Evolutionary conservation across 2,329 filamentous ascomycete genomes (phyloP).

Genomic region (Catunica adiposa): DNA sequence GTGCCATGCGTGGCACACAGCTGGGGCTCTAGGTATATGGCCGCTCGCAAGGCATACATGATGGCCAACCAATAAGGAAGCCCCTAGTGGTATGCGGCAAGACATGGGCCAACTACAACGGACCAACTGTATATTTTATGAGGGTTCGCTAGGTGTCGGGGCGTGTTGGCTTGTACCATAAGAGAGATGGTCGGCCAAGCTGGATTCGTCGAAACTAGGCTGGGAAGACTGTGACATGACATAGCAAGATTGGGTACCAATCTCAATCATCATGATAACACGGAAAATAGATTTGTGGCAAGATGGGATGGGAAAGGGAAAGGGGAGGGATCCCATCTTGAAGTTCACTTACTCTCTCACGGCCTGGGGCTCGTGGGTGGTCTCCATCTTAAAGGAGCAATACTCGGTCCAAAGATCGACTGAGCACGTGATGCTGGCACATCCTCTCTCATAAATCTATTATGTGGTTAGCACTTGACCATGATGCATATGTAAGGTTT

Average conservation of each 20-base stretch:
- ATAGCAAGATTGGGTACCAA: too few relatives aligned
- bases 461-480: background rate
- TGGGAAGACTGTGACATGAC: constrained; percentile 25
- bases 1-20: background rate
- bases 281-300: background rate
- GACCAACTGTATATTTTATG: too few relatives aligned
- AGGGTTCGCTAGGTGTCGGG: too few relatives aligned
- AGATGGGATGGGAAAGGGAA: constrained; percentile 19
- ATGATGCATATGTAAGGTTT: background rate
- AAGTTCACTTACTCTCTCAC: constrained; percentile 96
- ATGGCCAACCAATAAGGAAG: background rate
- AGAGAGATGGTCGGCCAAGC: constrained; percentile 20
- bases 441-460: constrained; percentile 90
- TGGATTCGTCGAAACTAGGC: constrained; percentile 10
- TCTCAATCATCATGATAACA: background rate
- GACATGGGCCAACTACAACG: background rate
- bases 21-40: too few relatives aligned
- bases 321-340: constrained; percentile 31
- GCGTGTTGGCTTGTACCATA: too few relatives aligned
- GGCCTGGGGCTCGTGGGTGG: constrained; percentile 80
- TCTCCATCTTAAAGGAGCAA: constrained; percentile 95
- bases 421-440: constrained; percentile 81
- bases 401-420: constrained; percentile 97
- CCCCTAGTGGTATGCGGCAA: background rate
- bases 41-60: background rate